A percentile compares a stretch with the other conserved stretches of the same genome.
These are phyloP conservation scores for Elsinoe fawcettii DNA, from an alignment of 2,329 filamentous ascomycete genomes.

Conservation along the genomic window DNA sequence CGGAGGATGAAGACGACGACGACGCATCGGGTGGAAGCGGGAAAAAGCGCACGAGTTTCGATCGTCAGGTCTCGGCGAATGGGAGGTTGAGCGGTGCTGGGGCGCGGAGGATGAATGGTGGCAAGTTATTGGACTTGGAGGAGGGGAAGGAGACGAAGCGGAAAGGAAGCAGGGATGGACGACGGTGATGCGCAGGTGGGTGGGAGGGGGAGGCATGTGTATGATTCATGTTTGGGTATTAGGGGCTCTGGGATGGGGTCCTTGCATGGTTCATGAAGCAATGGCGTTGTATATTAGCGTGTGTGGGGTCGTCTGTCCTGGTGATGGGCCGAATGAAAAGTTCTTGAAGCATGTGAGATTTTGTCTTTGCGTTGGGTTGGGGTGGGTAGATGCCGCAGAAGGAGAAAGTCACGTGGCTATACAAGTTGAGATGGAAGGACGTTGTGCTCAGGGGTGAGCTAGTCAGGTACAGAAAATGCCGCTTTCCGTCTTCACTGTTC, in stretches of 20 bases:
- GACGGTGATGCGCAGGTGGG: neutral
- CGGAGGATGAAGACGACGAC: slow-evolving; percentile 65
- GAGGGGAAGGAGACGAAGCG: neutral
- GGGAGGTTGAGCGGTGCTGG: slow-evolving; percentile 3
- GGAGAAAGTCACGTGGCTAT: no score
- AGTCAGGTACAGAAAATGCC: neutral
- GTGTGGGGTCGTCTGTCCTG: neutral
- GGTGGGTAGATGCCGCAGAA: no score
- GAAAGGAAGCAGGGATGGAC: neutral
- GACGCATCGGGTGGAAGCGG: slow-evolving; percentile 20
- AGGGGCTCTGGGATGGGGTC: neutral
- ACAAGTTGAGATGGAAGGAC: no score
- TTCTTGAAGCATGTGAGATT: neutral
- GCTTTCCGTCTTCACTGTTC: neutral
- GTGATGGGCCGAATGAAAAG: slow-evolving; percentile 4
- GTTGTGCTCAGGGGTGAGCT: neutral
- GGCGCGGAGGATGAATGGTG: slow-evolving; percentile 7
- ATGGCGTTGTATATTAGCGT: slow-evolving; percentile 1
- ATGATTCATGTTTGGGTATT: neutral
- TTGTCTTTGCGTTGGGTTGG: no score
- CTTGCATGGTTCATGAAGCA: neutral
- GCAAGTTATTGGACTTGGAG: slow-evolving; percentile 10
- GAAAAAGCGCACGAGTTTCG: slow-evolving; percentile 30
- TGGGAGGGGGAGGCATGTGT: neutral
- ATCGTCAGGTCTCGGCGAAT: slow-evolving; percentile 15